Evolutionary conservation across 2,329 filamentous ascomycete genomes (phyloP).

Genomic region (Trichoderma endophyticum): DNA sequence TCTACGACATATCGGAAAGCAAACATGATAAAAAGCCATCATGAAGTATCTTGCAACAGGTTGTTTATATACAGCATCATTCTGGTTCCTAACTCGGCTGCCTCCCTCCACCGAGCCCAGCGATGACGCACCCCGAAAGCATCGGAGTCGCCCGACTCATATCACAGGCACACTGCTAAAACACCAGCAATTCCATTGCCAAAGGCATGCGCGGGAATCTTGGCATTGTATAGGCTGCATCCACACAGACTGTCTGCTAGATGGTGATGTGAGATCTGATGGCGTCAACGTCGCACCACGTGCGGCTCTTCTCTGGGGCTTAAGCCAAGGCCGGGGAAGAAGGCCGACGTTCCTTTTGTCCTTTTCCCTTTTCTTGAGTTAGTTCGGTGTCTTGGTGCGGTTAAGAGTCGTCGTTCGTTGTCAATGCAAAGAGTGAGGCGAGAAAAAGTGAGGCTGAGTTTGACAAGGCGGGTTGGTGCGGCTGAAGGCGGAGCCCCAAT

Average conservation of each 20-base stretch:
- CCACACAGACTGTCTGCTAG: not conserved
- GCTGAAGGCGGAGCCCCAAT: slow-evolving; percentile 7
- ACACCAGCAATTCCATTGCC: not conserved
- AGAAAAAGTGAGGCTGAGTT: slow-evolving; percentile 1
- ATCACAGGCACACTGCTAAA: not conserved
- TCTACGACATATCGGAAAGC: not conserved
- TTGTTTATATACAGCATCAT: not conserved
- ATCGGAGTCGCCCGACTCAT: slow-evolving; percentile 6
- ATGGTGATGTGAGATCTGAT: not conserved
- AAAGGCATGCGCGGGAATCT: not conserved
- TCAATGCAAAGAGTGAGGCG: not conserved
- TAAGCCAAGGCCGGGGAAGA: not conserved
- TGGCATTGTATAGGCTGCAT: not conserved
- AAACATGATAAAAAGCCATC: not conserved
- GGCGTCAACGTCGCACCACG: not conserved
- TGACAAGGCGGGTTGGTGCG: not conserved
- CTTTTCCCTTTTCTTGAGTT: not conserved
- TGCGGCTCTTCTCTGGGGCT: not conserved
- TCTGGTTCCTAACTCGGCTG: not conserved
- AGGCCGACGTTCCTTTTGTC: not conserved
- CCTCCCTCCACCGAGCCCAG: not conserved
- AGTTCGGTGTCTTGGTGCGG: slow-evolving; percentile 10
- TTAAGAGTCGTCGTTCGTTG: not conserved
- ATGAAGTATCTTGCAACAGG: not conserved
- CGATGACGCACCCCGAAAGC: not conserved